Base-by-base conservation (phyloP, 371 early-diverging fungal species). In the Mucor sp. region DNA sequence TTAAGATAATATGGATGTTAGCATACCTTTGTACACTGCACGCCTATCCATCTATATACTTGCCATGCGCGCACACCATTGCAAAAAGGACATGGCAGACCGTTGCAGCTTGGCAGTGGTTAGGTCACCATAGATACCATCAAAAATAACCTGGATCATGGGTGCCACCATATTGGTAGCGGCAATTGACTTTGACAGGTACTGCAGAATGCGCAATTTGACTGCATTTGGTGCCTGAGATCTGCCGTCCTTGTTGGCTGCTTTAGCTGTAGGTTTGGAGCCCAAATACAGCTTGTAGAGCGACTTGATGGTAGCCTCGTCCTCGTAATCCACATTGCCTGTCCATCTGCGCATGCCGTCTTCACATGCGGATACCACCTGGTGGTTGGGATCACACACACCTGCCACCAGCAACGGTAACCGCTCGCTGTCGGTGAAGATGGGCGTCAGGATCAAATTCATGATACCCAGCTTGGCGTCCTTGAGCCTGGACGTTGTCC, bases 41-140 rank as follows among this genome's bases (percentile, higher is more conserved):
- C 19, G 4, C 8, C 35, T 35, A 4, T 9, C 21, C 9, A 23
- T 56, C 1, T 0, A 23, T 56, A 0, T 0, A 28, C 19, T 67
- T 78, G 89, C 93, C 90, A 92, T 92, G 14, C 92, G 74, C 21
- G 93, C 91, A 39, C 91, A 83, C 96, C 97, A 97, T 63, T 94
- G 95, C 56, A 95, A 75, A 74, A 92, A 95, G 0, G 83, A 72
- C 88, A 96, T 90, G 4, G 94, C 92, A 0, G 89, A 85, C 74
- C 88, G 79, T 25, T 91, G 82, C 32, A 95, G 73, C 44, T 90
- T 93, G 8, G 79, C 60, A 19, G 77, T 90, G 1, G 94, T 88
- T 3, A 53, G 47, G 12, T 87, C 84, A 7, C 91, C 91, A 72
- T 91, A 92, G 15, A 95, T 77, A 25, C 91, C 89, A 80, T 94